A percentile compares a stretch with the other conserved stretches of the same genome.
Evolutionary conservation across 352 stramenopile genomes (phyloP).

Genomic region (Halophytophthora polymorphica): DNA sequence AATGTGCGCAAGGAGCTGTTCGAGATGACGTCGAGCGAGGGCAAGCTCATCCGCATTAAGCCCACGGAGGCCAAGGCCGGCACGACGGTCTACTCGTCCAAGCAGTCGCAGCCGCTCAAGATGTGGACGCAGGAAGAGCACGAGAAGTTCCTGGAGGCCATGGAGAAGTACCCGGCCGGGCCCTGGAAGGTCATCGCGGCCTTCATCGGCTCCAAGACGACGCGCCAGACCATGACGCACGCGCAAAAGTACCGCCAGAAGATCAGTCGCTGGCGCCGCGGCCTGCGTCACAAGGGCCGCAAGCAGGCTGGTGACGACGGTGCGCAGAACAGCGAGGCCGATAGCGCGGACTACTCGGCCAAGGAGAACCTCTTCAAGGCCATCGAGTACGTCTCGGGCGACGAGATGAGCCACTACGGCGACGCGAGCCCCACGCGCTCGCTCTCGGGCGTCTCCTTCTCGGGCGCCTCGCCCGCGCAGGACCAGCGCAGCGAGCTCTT

Average conservation of each 20-base stretch:
- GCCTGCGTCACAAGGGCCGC: conserved; percentile 69
- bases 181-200: conserved; percentile 85
- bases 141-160: conserved; percentile 76
- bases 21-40: conserved; percentile 72
- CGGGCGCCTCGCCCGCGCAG: conserved; percentile 7
- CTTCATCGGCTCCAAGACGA: conserved; percentile 81
- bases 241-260: conserved; percentile 85
- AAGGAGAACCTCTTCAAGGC: conserved; percentile 62
- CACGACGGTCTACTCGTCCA: conserved; percentile 71
- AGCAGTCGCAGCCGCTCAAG: conserved; percentile 80
- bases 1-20: conserved; percentile 86
- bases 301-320: conserved; percentile 50
- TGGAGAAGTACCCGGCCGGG: conserved; percentile 83
- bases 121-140: conserved; percentile 88
- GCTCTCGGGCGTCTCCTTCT: conserved; percentile 27
- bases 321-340: conserved; percentile 34
- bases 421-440: conserved; percentile 35
- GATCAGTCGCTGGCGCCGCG: conserved; percentile 67
- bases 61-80: conserved; percentile 79
- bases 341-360: conserved; percentile 38
- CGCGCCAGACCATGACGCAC: conserved; percentile 93
- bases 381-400: conserved; percentile 61
- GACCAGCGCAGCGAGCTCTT: conserved; percentile 59
- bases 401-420: conserved; percentile 37
- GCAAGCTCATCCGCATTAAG: conserved; percentile 71